Percentiles rank a stretch among this genome's conserved stretches.
phyloP scores from a whole-genome alignment of 1,284 basidiomycete species.

The Tylopilus sp. region DNA sequence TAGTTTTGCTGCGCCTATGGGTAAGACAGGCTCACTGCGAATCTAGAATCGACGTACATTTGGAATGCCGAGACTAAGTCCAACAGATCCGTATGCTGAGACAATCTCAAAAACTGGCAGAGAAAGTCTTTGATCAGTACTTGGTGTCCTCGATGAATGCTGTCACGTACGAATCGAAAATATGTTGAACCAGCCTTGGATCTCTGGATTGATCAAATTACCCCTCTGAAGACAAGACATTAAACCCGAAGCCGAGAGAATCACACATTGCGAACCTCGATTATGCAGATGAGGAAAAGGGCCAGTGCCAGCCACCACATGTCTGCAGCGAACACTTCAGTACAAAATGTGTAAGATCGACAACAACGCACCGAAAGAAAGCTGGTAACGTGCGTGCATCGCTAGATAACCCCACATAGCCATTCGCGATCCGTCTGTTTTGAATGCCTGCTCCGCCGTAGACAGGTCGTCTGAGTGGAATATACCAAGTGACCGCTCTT shows the following conservation, averaged over 20 bases:
- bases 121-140: neutral
- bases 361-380: constrained; percentile 68
- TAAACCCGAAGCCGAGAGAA: neutral
- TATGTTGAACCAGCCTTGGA: constrained; percentile 69
- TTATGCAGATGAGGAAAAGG: constrained; percentile 79
- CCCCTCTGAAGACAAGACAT: constrained; percentile 41
- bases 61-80: constrained; percentile 70
- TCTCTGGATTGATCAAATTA: constrained; percentile 50
- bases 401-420: constrained; percentile 75
- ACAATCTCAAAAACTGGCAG: constrained; percentile 76
- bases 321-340: constrained; percentile 42
- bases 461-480: constrained; percentile 51
- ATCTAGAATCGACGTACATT: constrained; percentile 37
- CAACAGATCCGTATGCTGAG: constrained; percentile 89
- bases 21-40: neutral
- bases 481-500: constrained; percentile 81
- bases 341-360: neutral
- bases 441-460: constrained; percentile 47
- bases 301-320: constrained; percentile 87
- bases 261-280: constrained; percentile 55
- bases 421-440: constrained; percentile 45
- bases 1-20: constrained; percentile 53
- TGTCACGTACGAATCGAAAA: constrained; percentile 61
- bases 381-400: constrained; percentile 78
- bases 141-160: neutral